A percentile compares a stretch with the other conserved stretches of the same genome.
These are phyloP conservation scores for Brasilioporus rufonigricans DNA, from an alignment of 768 basidiomycete genomes.

Conservation along the genomic window DNA sequence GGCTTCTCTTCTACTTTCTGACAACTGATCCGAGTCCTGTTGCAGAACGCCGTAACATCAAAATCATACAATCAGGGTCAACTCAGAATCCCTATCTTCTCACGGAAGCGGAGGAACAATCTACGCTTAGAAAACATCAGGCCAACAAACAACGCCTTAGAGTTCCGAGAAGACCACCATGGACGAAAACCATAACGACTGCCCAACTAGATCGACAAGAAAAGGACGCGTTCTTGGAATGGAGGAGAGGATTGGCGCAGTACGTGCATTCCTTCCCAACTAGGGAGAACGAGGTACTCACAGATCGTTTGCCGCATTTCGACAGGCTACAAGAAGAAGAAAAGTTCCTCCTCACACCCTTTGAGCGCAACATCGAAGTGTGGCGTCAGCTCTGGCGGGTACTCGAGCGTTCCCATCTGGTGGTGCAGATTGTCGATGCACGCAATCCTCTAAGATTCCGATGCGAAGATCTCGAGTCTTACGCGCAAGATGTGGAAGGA, in stretches of 20 bases:
- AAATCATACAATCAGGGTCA: conserved; percentile 60
- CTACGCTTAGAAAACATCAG: conserved; percentile 67
- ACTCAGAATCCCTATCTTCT: conserved; percentile 85
- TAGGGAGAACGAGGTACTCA: not conserved
- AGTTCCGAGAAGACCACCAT: conserved; percentile 87
- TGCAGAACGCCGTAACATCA: conserved; percentile 75
- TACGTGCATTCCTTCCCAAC: conserved; percentile 41
- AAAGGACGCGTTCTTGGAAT: conserved; percentile 86
- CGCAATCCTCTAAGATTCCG: conserved; percentile 91
- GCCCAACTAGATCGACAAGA: conserved; percentile 85
- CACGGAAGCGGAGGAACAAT: conserved; percentile 76
- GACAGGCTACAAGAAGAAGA: conserved; percentile 83
- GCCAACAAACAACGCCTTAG: conserved; percentile 73
- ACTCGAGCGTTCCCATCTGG: conserved; percentile 87
- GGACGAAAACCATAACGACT: conserved; percentile 79
- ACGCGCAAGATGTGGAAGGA: conserved; percentile 82
- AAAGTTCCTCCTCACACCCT: conserved; percentile 88
- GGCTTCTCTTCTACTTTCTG: not conserved
- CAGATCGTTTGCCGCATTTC: not conserved
- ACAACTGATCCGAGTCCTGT: conserved; percentile 4
- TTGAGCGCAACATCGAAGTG: conserved; percentile 96
- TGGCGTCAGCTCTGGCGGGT: conserved; percentile 99
- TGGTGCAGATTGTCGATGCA: conserved; percentile 96
- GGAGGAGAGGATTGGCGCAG: conserved; percentile 91
- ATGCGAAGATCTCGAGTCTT: conserved; percentile 87